Conservation (phyloP, 345 rosid species). For the Brassica juncea region DNA sequence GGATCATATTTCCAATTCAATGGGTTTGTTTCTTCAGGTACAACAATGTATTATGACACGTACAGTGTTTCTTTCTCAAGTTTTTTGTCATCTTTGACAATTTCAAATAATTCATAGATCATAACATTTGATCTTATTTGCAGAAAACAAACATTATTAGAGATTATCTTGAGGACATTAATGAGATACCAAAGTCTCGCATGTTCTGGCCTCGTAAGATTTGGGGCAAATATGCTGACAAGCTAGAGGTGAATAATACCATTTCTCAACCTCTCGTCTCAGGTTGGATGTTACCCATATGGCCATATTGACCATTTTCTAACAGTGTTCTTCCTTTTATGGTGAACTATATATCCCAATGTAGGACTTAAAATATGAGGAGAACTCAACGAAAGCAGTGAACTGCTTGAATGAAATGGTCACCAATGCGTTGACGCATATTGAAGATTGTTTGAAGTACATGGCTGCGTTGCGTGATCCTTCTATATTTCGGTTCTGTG, state of each 20-base stretch:
- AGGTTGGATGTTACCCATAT: conserved; percentile 7
- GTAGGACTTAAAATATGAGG: conserved; percentile 86
- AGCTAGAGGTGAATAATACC: conserved; percentile 77
- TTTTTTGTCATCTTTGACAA: background rate
- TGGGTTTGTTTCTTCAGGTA: conserved; percentile 99
- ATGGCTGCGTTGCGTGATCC: conserved; percentile 67
- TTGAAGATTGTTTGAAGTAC: conserved; percentile 79
- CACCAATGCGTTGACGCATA: conserved; percentile 74
- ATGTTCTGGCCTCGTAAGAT: conserved; percentile 98
- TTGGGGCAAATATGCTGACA: conserved; percentile 85
- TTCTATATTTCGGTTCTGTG: conserved; percentile 84
- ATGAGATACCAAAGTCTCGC: conserved; percentile 95
- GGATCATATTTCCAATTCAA: conserved; percentile 73
- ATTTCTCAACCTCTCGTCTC: conserved; percentile 16
- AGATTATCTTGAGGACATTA: conserved; percentile 95
- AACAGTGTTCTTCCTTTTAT: conserved; percentile 13
- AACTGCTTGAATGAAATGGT: conserved; percentile 94
- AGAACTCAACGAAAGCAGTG: conserved; percentile 79
- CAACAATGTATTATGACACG: conserved; percentile 6
- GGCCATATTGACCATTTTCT: conserved; percentile 20
- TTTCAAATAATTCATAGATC: background rate
- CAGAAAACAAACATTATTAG: conserved; percentile 97
- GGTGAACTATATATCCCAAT: background rate
- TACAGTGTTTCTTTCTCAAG: conserved; percentile 10
- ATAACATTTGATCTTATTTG: conserved; percentile 3